A percentile compares a stretch with the other conserved stretches of the same genome.
Evolutionary conservation across 2,329 filamentous ascomycete species (phyloP).

Genomic region (Cercospora sp.): DNA sequence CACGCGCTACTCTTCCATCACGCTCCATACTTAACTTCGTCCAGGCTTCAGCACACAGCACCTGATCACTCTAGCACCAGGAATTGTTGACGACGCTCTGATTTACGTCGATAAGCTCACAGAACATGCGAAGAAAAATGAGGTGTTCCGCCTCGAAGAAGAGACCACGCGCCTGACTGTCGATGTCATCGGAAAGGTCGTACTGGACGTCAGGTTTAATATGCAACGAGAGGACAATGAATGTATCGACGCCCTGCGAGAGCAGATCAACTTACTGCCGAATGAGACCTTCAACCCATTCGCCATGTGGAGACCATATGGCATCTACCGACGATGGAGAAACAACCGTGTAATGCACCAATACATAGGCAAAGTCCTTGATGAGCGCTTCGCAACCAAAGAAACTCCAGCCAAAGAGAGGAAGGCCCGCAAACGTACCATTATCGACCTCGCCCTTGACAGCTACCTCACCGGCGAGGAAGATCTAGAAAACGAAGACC

Average conservation of each 20-base stretch:
- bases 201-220: constrained; percentile 42
- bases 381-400: constrained; percentile 37
- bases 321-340: constrained; percentile 27
- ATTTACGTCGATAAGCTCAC: constrained; percentile 40
- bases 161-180: constrained; percentile 44
- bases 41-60: constrained; percentile 42
- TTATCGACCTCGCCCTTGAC: constrained; percentile 37
- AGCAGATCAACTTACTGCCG: constrained; percentile 34
- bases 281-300: constrained; percentile 25
- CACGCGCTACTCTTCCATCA: too few species aligned
- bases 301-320: constrained; percentile 24
- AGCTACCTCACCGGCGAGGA: constrained; percentile 37
- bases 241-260: constrained; percentile 42
- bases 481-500: constrained; percentile 8
- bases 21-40: neutral
- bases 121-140: constrained; percentile 39
- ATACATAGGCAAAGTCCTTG: constrained; percentile 36
- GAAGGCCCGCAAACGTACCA: constrained; percentile 23
- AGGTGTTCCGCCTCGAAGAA: constrained; percentile 45
- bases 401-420: constrained; percentile 30
- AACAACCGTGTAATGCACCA: constrained; percentile 27
- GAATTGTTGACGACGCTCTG: constrained; percentile 40
- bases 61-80: constrained; percentile 43
- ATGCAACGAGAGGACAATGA: constrained; percentile 39
- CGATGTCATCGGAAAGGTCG: constrained; percentile 46